Percentiles rank a stretch among this genome's conserved stretches.
Evolutionary conservation across 176 grass and related monocot genomes (phyloP).

Genomic region (Triticum urartu): DNA sequence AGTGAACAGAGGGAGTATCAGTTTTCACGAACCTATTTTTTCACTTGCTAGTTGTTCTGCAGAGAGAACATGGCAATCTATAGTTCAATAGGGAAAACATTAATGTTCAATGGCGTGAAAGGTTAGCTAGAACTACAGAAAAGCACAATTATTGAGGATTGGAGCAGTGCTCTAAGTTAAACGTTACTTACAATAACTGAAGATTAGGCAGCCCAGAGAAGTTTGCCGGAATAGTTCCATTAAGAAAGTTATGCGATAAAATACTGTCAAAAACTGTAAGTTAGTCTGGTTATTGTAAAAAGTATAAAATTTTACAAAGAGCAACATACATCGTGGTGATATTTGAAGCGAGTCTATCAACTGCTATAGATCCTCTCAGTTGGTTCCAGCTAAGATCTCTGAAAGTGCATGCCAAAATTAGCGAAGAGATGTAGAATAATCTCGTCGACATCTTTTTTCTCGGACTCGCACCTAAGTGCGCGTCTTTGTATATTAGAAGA

Average conservation of each 20-base stretch:
- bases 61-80: not conserved
- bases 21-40: not conserved
- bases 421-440: not conserved
- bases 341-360: conserved; percentile 58
- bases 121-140: not conserved
- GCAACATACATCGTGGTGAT: conserved; percentile 83
- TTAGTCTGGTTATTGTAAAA: conserved; percentile 16
- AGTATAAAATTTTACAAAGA: not conserved
- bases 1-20: not conserved
- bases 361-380: conserved; percentile 70
- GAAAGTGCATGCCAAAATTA: conserved; percentile 47
- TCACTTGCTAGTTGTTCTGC: not conserved
- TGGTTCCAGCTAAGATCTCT: conserved; percentile 98
- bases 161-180: not conserved
- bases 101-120: not conserved
- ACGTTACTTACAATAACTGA: conserved; percentile 77
- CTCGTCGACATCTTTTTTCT: not conserved
- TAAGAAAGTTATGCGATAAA: conserved; percentile 76
- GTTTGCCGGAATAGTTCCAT: conserved; percentile 66
- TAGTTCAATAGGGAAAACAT: conserved; percentile 11
- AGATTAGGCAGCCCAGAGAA: conserved; percentile 78
- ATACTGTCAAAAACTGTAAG: conserved; percentile 43
- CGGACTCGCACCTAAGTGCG: too few relatives aligned
- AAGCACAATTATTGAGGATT: not conserved
- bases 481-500: too few relatives aligned